These are phyloP conservation scores for Corylus heterophylla DNA, from an alignment of 306 rosid species.

Conservation along the genomic window DNA sequence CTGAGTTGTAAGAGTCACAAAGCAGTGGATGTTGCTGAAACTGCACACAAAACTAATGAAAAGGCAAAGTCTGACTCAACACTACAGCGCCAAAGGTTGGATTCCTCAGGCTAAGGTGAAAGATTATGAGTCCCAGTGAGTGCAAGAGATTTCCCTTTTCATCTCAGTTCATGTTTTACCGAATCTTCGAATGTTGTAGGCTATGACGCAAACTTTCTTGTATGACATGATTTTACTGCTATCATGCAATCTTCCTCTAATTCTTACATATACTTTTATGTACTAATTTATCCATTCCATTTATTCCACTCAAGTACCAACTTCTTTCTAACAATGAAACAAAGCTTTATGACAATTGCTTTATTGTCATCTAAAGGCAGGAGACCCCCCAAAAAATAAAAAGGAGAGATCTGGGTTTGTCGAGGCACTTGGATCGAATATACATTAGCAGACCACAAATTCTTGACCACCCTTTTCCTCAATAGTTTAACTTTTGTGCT, in stretches of 20 bases:
- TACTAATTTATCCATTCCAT: background rate
- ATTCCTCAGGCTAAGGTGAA: background rate
- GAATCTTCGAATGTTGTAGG: no score
- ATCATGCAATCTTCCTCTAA: background rate
- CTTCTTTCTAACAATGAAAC: background rate
- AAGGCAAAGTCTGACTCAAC: slow-evolving; percentile 11
- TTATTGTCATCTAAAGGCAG: slow-evolving; percentile 31
- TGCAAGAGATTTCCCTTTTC: background rate
- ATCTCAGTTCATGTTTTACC: background rate
- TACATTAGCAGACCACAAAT: background rate
- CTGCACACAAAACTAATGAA: slow-evolving; percentile 19
- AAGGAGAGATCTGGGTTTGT: slow-evolving; percentile 19
- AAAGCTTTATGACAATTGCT: background rate
- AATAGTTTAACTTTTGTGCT: slow-evolving; percentile 3
- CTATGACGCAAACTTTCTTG: background rate
- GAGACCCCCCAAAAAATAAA: slow-evolving; percentile 14
- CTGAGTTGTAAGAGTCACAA: slow-evolving; percentile 37
- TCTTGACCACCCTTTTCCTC: slow-evolving; percentile 11
- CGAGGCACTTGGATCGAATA: slow-evolving; percentile 20
- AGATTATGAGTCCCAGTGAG: background rate
- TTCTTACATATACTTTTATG: background rate
- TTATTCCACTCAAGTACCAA: background rate
- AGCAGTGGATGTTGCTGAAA: slow-evolving; percentile 32
- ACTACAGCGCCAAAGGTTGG: slow-evolving; percentile 17
- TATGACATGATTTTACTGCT: background rate